These are phyloP conservation scores for Penicillium polonicum DNA, from an alignment of 2,329 filamentous ascomycete species.

Conservation along the genomic window DNA sequence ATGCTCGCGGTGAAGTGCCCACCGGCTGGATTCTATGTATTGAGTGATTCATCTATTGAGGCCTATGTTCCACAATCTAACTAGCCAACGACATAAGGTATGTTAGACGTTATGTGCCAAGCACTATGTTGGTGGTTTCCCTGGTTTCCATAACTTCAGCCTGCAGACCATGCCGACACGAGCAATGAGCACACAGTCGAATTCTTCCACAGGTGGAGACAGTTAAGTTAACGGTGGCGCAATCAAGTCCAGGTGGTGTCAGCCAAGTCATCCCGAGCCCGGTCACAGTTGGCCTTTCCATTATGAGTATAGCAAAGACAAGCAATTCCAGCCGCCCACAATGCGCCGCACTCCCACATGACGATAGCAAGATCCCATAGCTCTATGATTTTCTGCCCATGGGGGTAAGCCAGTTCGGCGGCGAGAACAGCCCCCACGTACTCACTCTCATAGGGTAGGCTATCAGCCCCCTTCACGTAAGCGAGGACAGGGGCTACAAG, in stretches of 20 bases:
- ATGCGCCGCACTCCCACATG: slow-evolving; percentile 16
- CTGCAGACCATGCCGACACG: not conserved
- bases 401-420: slow-evolving; percentile 13
- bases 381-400: slow-evolving; percentile 14
- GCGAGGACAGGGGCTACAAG: slow-evolving; percentile 12
- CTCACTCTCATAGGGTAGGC: slow-evolving; percentile 11
- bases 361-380: slow-evolving; percentile 17
- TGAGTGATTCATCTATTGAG: not conserved
- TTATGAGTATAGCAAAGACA: slow-evolving; percentile 16
- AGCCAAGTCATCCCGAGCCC: slow-evolving; percentile 14
- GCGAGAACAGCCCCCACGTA: slow-evolving; percentile 10
- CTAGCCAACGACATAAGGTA: accelerated
- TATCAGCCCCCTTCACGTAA: slow-evolving; percentile 12
- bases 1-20: not conserved
- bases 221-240: not conserved
- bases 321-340: slow-evolving; percentile 15
- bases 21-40: not conserved
- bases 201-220: not conserved
- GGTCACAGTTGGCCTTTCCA: slow-evolving; percentile 15
- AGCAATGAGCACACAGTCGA: not conserved
- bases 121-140: not conserved
- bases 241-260: slow-evolving; percentile 13
- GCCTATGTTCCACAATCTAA: not conserved
- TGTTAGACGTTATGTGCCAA: not conserved
- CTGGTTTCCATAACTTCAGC: not conserved